Percentiles rank a stretch among this genome's conserved stretches.
These are phyloP conservation scores for Ajuga chamaepitys DNA, from an alignment of 257 asterid species.

Conservation along the genomic window DNA sequence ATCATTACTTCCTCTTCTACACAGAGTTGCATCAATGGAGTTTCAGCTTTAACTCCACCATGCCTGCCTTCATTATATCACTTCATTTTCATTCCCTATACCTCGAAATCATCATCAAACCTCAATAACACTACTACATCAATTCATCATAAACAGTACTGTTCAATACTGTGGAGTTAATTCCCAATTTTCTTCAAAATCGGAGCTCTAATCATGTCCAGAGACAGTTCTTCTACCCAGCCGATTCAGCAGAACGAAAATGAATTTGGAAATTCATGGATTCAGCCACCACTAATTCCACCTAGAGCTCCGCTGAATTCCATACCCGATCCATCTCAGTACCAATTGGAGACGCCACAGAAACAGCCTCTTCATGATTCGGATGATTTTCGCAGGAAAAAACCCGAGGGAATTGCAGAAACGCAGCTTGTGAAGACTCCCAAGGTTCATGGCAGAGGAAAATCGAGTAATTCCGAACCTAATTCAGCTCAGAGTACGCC, in stretches of 20 bases:
- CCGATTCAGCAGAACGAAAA: slow-evolving; percentile 31
- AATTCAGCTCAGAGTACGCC: slow-evolving; percentile 58
- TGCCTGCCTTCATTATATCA: neutral
- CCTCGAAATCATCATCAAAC: slow-evolving; percentile 1
- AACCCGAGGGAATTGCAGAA: slow-evolving; percentile 19
- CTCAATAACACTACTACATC: neutral
- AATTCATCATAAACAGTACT: neutral
- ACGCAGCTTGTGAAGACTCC: slow-evolving; percentile 29
- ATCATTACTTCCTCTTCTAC: neutral
- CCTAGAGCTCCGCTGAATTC: slow-evolving; percentile 66
- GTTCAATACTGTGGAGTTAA: neutral
- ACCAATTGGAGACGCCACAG: slow-evolving; percentile 13
- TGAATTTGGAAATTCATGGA: slow-evolving; percentile 18
- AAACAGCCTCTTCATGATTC: slow-evolving; percentile 9
- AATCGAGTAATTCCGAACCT: slow-evolving; percentile 31
- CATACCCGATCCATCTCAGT: slow-evolving; percentile 68
- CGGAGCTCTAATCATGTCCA: slow-evolving; percentile 29
- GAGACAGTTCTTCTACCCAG: slow-evolving; percentile 12
- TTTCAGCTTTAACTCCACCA: slow-evolving; percentile 12
- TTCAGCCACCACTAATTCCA: slow-evolving; percentile 9
- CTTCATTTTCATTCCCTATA: slow-evolving; percentile 9
- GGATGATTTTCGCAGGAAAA: slow-evolving; percentile 10
- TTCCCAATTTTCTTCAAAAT: neutral
- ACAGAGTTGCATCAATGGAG: neutral
- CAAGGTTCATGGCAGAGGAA: slow-evolving; percentile 24